Evolutionary conservation across 352 stramenopile species (phyloP), one percentile per base, ranked within the genome.

Genomic region (Phytophthora pini): DNA sequence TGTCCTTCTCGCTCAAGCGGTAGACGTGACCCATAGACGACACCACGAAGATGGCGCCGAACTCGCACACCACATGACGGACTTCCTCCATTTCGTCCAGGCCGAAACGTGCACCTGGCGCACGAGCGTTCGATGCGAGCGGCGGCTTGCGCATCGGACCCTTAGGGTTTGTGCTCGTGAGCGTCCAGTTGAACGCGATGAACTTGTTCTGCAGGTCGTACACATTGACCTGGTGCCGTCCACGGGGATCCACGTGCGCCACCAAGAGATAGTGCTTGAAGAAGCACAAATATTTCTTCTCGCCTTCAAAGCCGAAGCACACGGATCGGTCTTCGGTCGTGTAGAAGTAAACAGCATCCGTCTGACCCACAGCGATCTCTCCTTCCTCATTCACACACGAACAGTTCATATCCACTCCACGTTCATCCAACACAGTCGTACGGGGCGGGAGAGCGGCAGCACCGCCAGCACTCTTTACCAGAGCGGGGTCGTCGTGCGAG

Each of bases 191-290:
- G 72, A 97, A 97, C 11, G 89, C 92, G 36, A 97, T 95, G 34
- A 97, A 96, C 66, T 97, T 97, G 74, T 97, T 97, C 51, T 93
- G 81, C 31, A 97, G 65, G 60, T 98, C 92, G 74, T 98, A 98
- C 31, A 97, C 82, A 59, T 96, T 97, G 58, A 96, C 80, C 56
- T 95, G 87, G 56, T 95, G 85, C 10, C 90, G 85, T 2, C 85
- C 84, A 47, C 87, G 84, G 6, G 88, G 82, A 24, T 96, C 88
- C 24, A 94, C 85, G 47, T 96, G 88, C 1, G 85, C 87, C 1
- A 96, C 88, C 9, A 94, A 56, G 49, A 95, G 38, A 49, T 96
- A 96, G 52, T 96, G 88, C 67, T 96, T 96, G 71, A 96, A 96
- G 48, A 96, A 96, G 50, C 82, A 62, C 47, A 96, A 22, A 48